Evolutionary conservation across 2,329 filamentous ascomycete species (phyloP).

Genomic region (Periconia sp.): DNA sequence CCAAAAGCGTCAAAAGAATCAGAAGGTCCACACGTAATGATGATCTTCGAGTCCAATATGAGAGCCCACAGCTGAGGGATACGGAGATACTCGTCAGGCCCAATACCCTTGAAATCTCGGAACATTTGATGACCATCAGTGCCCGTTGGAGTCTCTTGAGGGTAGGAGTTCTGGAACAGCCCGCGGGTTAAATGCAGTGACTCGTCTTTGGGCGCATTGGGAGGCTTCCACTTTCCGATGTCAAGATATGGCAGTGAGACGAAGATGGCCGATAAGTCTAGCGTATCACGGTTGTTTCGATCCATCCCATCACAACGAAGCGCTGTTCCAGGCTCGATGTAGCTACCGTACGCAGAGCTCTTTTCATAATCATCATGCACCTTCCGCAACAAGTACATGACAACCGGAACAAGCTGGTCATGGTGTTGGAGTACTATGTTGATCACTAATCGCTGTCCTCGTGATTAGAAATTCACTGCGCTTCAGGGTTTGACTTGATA

Average conservation of each 20-base stretch:
- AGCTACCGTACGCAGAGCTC: slow-evolving; percentile 4
- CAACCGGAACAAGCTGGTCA: slow-evolving; percentile 1
- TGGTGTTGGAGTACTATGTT: not conserved
- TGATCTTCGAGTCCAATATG: slow-evolving; percentile 1
- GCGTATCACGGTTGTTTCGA: not conserved
- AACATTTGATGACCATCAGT: slow-evolving; percentile 7
- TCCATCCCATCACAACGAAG: slow-evolving; percentile 7
- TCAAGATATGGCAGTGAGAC: slow-evolving; percentile 5
- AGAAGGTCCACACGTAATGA: slow-evolving; percentile 6
- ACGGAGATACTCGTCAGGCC: slow-evolving; percentile 3
- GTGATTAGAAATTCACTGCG: not conserved
- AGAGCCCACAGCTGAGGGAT: slow-evolving; percentile 8
- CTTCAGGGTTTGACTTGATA: not conserved
- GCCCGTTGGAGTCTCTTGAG: slow-evolving; percentile 3
- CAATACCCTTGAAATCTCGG: slow-evolving; percentile 5
- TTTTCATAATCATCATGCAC: not conserved
- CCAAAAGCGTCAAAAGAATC: not conserved
- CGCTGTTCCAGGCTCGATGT: slow-evolving; percentile 5
- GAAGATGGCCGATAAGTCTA: slow-evolving; percentile 2
- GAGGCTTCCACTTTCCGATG: slow-evolving; percentile 6
- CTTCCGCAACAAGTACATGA: not conserved
- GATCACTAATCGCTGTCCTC: not conserved
- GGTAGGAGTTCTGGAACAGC: slow-evolving; percentile 3
- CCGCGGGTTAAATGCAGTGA: slow-evolving; percentile 2
- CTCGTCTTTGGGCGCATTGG: slow-evolving; percentile 1